Percentiles rank a stretch among this genome's conserved stretches.
phyloP scores from a whole-genome alignment of 768 basidiomycete species.

The Boletus fagicola region DNA sequence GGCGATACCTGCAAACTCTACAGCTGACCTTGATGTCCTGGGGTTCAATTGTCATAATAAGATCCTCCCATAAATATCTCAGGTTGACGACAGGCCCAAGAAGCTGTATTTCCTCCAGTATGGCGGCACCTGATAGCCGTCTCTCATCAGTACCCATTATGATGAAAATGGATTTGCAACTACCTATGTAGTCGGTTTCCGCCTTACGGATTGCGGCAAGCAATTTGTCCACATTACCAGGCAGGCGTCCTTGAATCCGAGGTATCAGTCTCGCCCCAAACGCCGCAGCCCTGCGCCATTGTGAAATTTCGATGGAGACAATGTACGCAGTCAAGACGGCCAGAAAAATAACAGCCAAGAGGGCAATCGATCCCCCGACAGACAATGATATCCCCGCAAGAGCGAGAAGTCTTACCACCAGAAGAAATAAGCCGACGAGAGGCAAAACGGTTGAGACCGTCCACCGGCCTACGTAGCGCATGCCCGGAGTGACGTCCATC shows the following conservation, averaged over 20 bases:
- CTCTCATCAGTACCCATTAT: background rate
- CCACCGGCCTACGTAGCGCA: slow-evolving; percentile 20
- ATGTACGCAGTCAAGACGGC: background rate
- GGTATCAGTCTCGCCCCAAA: slow-evolving; percentile 33
- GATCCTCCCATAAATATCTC: slow-evolving; percentile 47
- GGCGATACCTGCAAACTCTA: background rate
- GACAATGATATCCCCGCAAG: slow-evolving; percentile 13
- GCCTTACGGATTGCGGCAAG: slow-evolving; percentile 14
- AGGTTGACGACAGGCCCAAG: slow-evolving; percentile 40
- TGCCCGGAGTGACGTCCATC: slow-evolving; percentile 20
- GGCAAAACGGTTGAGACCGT: slow-evolving; percentile 15
- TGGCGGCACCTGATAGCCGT: slow-evolving; percentile 19
- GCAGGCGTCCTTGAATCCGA: slow-evolving; percentile 29
- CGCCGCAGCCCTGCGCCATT: slow-evolving; percentile 20
- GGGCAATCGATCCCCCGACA: background rate
- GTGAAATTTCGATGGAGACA: slow-evolving; percentile 3
- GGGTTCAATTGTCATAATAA: slow-evolving; percentile 49
- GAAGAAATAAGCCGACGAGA: slow-evolving; percentile 11
- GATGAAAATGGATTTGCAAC: background rate
- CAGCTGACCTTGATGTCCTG: slow-evolving; percentile 42
- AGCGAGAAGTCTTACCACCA: slow-evolving; percentile 10
- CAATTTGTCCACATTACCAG: slow-evolving; percentile 38
- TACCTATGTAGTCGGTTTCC: slow-evolving; percentile 39
- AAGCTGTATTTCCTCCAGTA: slow-evolving; percentile 24
- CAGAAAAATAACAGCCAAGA: slow-evolving; percentile 9